A percentile compares a stretch with the other conserved stretches of the same genome.
These are phyloP conservation scores for Fusarium sp. DNA, from an alignment of 2,329 filamentous ascomycete species.

Conservation along the genomic window DNA sequence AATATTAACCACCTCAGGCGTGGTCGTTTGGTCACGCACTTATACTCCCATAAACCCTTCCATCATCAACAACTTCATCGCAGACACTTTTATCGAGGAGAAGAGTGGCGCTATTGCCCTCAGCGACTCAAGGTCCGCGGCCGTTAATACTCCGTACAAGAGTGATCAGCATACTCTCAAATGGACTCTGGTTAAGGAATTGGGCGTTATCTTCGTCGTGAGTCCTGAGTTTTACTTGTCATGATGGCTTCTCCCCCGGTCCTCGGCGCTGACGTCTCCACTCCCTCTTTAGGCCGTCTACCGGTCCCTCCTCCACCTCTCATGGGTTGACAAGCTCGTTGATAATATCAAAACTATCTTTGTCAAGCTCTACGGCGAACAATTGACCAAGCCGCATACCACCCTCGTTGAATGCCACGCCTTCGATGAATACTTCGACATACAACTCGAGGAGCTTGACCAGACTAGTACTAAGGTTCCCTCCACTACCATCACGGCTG, in stretches of 20 bases:
- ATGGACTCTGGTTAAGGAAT: constrained; percentile 92
- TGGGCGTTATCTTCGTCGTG: constrained; percentile 95
- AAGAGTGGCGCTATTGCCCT: constrained; percentile 73
- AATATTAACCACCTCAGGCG: constrained; percentile 93
- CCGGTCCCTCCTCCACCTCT: constrained; percentile 91
- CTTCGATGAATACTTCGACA: constrained; percentile 95
- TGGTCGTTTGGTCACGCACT: constrained; percentile 94
- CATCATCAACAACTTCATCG: constrained; percentile 93
- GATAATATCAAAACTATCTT: constrained; percentile 96
- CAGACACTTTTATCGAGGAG: constrained; percentile 98
- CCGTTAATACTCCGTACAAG: constrained; percentile 79
- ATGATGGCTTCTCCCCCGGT: constrained; percentile 35
- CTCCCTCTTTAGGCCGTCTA: constrained; percentile 81
- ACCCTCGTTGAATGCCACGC: constrained; percentile 80
- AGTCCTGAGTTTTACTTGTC: constrained; percentile 36
- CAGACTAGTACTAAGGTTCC: constrained; percentile 59
- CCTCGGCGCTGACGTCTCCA: constrained; percentile 42
- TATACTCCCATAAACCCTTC: constrained; percentile 84
- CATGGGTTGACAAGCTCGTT: constrained; percentile 96
- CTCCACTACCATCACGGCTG: constrained; percentile 41
- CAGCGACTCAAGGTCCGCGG: constrained; percentile 68
- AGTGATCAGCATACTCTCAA: constrained; percentile 95
- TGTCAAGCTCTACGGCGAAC: constrained; percentile 87
- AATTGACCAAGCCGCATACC: constrained; percentile 83
- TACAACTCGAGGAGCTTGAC: constrained; percentile 86